phyloP scores from a whole-genome alignment of 2,329 filamentous ascomycete genomes.

The Lecanosticta acicola region DNA sequence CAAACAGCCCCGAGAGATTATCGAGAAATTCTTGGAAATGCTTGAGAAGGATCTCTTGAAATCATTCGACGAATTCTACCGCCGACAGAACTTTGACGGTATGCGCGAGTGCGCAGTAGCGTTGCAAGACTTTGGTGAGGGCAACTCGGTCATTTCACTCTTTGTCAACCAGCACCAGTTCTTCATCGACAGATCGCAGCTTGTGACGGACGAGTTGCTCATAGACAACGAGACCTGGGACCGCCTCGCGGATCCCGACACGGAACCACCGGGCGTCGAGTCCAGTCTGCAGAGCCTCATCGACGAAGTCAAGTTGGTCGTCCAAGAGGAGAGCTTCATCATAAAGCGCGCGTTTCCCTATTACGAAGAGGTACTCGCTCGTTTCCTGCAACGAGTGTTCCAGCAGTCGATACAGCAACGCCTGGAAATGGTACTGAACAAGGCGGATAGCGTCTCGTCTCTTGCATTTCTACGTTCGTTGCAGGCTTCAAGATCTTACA shows the following conservation, averaged over 20 bases:
- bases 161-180: constrained; percentile 99
- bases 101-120: constrained; percentile 97
- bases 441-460: constrained; percentile 85
- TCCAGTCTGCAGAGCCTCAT: constrained; percentile 85
- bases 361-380: constrained; percentile 86
- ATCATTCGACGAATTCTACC: constrained; percentile 96
- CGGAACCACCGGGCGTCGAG: constrained; percentile 85
- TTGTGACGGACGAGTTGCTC: constrained; percentile 79
- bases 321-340: constrained; percentile 94
- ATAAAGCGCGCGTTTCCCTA: constrained; percentile 96
- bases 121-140: constrained; percentile 90
- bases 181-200: constrained; percentile 92
- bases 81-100: constrained; percentile 89
- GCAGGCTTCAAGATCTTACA: constrained; percentile 85
- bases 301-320: constrained; percentile 90
- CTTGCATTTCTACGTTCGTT: constrained; percentile 85
- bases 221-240: constrained; percentile 76
- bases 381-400: constrained; percentile 92
- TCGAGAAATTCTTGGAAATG: constrained; percentile 95
- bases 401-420: constrained; percentile 97
- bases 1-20: constrained; percentile 59
- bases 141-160: constrained; percentile 85
- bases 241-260: constrained; percentile 85
- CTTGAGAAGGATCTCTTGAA: constrained; percentile 91
- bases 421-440: constrained; percentile 90